phyloP scores from a whole-genome alignment of 352 stramenopile genomes.

The Globisporangium takayamanum region DNA sequence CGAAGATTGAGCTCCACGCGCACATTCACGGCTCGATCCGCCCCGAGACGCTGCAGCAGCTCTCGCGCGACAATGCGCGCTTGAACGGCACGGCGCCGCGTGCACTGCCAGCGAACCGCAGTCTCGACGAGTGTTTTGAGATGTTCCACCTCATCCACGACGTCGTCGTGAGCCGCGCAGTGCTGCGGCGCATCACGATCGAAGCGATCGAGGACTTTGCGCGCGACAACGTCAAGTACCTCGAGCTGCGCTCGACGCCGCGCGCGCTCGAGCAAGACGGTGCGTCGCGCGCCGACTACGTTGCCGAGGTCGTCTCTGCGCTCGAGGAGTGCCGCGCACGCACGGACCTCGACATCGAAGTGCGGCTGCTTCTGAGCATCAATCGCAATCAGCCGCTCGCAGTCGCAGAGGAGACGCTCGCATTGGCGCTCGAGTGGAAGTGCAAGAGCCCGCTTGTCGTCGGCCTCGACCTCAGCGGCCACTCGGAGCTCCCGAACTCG shows the following conservation, averaged over 20 bases:
- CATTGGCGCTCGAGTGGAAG: constrained; percentile 48
- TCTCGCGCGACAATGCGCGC: constrained; percentile 46
- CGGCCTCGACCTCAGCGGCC: constrained; percentile 83
- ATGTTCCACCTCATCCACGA: constrained; percentile 86
- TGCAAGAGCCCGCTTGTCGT: constrained; percentile 53
- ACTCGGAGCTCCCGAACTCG: constrained; percentile 68
- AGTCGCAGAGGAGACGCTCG: constrained; percentile 59
- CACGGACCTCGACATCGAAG: constrained; percentile 54
- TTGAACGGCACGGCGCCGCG: constrained; percentile 20
- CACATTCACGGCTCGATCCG: constrained; percentile 86
- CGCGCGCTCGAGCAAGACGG: constrained; percentile 49
- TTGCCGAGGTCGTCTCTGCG: constrained; percentile 58
- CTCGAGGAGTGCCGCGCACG: constrained; percentile 58
- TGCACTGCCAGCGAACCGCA: constrained; percentile 39
- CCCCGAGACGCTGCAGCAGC: constrained; percentile 49
- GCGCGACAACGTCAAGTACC: constrained; percentile 70
- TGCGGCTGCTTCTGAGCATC: constrained; percentile 75
- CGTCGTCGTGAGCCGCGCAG: constrained; percentile 60
- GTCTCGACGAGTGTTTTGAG: constrained; percentile 81
- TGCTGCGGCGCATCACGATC: constrained; percentile 59
- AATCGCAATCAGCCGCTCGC: constrained; percentile 67
- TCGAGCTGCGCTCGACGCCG: constrained; percentile 82
- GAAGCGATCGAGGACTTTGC: constrained; percentile 85
- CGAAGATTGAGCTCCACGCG: constrained; percentile 85
- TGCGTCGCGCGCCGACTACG: constrained; percentile 52